Evolutionary conservation across 78 protist genomes (phyloP).

Genomic region (Tieghemostelium lacteum): DNA sequence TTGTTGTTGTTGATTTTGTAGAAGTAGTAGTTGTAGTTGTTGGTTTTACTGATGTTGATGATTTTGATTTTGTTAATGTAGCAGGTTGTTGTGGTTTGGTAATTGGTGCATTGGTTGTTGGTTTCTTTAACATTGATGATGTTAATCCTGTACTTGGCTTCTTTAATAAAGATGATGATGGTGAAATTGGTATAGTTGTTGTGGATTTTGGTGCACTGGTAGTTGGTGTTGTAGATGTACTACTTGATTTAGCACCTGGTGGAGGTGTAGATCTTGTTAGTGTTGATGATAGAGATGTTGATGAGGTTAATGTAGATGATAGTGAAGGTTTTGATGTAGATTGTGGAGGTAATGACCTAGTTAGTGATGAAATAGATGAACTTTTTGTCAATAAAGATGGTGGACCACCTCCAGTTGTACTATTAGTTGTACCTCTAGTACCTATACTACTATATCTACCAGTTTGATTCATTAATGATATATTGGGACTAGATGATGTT

Average conservation of each 20-base stretch:
- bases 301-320: not conserved
- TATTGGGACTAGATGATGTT: conserved; percentile 49
- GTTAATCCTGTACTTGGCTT: not conserved
- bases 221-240: conserved; percentile 18
- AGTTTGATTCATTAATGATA: conserved; percentile 21
- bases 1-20: not conserved
- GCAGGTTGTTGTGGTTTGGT: not conserved
- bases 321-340: conserved; percentile 7
- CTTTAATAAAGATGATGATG: not conserved
- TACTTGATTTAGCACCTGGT: conserved; percentile 2
- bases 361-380: no score
- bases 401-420: not conserved
- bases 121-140: not conserved
- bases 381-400: not conserved
- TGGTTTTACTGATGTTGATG: not conserved
- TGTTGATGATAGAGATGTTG: conserved; percentile 5
- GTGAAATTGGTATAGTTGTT: not conserved
- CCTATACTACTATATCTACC: conserved; percentile 77
- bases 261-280: conserved; percentile 42
- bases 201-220: not conserved
- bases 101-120: not conserved
- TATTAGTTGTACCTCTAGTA: conserved; percentile 1
- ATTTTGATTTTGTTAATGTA: conserved; percentile 14
- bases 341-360: not conserved
- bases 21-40: not conserved